Percentiles rank a stretch among this genome's conserved stretches.
These are phyloP conservation scores for Cercospora berteroae DNA, from an alignment of 2,329 filamentous ascomycete genomes.

Conservation along the genomic window DNA sequence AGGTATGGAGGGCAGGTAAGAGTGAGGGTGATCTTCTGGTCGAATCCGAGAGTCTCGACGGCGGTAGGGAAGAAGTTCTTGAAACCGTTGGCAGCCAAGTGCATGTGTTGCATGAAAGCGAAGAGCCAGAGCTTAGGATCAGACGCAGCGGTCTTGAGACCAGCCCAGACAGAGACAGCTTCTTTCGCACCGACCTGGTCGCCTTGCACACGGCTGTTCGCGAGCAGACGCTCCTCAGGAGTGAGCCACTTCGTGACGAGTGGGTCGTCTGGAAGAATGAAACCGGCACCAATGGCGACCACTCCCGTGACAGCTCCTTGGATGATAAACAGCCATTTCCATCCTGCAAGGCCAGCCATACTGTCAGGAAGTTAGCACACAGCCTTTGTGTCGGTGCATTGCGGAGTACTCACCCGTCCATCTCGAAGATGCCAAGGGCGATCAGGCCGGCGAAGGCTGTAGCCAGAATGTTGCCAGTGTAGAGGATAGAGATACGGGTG, in stretches of 20 bases:
- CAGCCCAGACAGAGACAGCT: slow-evolving; percentile 47
- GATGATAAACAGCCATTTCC: slow-evolving; percentile 59
- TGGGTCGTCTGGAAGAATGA: slow-evolving; percentile 67
- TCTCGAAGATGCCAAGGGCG: slow-evolving; percentile 58
- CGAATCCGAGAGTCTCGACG: slow-evolving; percentile 52
- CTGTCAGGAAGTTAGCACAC: neutral
- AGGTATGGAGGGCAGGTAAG: slow-evolving; percentile 46
- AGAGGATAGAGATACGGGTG: slow-evolving; percentile 69
- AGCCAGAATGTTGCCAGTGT: slow-evolving; percentile 47
- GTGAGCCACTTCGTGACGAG: slow-evolving; percentile 46
- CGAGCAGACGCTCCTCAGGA: slow-evolving; percentile 45
- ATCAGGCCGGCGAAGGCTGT: slow-evolving; percentile 66
- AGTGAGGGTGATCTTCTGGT: slow-evolving; percentile 49
- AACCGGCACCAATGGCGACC: slow-evolving; percentile 57
- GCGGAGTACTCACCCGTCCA: slow-evolving; percentile 49
- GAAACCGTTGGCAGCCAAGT: slow-evolving; percentile 55
- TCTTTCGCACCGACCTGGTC: slow-evolving; percentile 53
- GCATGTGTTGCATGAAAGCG: slow-evolving; percentile 57
- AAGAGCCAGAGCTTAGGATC: slow-evolving; percentile 56
- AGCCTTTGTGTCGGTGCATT: neutral
- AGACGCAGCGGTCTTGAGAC: slow-evolving; percentile 50
- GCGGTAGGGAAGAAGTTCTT: slow-evolving; percentile 49
- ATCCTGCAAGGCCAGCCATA: slow-evolving; percentile 56
- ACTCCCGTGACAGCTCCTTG: slow-evolving; percentile 65
- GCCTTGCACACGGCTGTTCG: slow-evolving; percentile 49